Conservation (phyloP, 306 rosid genomes). For the Trifolium dubium region DNA sequence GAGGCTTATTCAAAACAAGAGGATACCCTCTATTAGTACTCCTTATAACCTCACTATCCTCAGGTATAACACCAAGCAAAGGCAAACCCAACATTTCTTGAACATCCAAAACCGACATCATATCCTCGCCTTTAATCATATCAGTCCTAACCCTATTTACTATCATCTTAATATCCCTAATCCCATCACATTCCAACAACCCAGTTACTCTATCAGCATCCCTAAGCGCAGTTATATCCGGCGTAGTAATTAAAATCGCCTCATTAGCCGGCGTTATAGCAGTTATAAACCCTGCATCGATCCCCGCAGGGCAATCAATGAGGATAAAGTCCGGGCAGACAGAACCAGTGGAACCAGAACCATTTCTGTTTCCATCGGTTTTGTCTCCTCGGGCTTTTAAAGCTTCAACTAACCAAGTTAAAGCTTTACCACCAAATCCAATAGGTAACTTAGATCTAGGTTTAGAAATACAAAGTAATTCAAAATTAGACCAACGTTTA, state of each 20-base stretch:
- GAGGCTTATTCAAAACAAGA: constrained; percentile 86
- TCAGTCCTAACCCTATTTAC: constrained; percentile 95
- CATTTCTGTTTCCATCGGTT: not conserved
- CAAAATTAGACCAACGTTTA: constrained; percentile 96
- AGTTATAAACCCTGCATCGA: constrained; percentile 94
- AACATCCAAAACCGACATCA: constrained; percentile 97
- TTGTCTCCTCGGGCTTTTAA: constrained; percentile 60
- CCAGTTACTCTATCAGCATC: constrained; percentile 95
- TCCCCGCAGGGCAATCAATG: constrained; percentile 96
- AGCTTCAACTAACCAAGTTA: constrained; percentile 93
- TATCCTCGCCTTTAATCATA: constrained; percentile 95
- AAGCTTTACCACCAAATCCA: constrained; percentile 91
- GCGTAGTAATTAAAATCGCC: constrained; percentile 86
- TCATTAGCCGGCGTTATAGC: constrained; percentile 98
- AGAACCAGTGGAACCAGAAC: not conserved
- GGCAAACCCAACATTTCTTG: constrained; percentile 97
- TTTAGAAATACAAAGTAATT: constrained; percentile 89
- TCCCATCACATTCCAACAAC: constrained; percentile 89
- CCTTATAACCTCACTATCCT: constrained; percentile 86
- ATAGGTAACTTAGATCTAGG: constrained; percentile 89
- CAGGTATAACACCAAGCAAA: constrained; percentile 84
- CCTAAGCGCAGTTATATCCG: constrained; percentile 86
- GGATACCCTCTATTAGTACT: constrained; percentile 97
- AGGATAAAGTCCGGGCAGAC: constrained; percentile 83
- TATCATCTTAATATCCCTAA: constrained; percentile 95